Evolutionary conservation across 2,329 filamentous ascomycete species (phyloP), one percentile per base, ranked within the genome.

Genomic region (Penicillium hesseltinei): DNA sequence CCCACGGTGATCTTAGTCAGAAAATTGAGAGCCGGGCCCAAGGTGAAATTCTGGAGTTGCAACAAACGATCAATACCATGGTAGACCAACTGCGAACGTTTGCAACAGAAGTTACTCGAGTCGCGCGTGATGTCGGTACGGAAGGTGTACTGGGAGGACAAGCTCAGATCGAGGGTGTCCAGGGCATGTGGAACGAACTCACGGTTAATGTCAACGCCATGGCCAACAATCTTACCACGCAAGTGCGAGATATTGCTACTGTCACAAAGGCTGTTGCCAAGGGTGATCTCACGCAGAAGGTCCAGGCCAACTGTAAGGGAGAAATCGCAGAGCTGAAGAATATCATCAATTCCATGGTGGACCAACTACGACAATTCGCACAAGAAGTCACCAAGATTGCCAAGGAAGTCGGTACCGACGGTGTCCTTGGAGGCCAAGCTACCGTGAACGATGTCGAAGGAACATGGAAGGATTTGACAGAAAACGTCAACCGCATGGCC

Each of bases 301-400:
- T 99, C 39, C 91, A 96, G 75, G 92, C 92, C 60, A 91, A 91
- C 70, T 93, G 90, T 77, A 89, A 88, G 79, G 95, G 89, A 75
- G 94, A 93, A 82, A 97, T 92, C 69, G 89, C 87, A 72, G 91
- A 90, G 79, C 88, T 99, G 71, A 99, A 99, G 78, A 92, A 92
- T 59, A 97, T 94, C 46, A 99, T 97, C 81, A 99, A 99, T 78
- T 94, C 90, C 73, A 99, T 99, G 93, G 93, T 99, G 65, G 94
- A 97, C 74, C 94, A 97, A 75, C 81, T 99, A 57, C 91, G 96
- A 71, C 92, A 97, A 71, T 97, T 97, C 72, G 94, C 94, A 10
- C 90, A 92, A 71, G 93, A 97, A 78, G 94, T 99, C 67, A 97
- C 93, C 38, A 95, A 94, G 76, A 90, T 99, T 70, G 93, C 93